Evolutionary conservation across 306 rosid genomes (phyloP).

Genomic region (Inga leiocalycina): DNA sequence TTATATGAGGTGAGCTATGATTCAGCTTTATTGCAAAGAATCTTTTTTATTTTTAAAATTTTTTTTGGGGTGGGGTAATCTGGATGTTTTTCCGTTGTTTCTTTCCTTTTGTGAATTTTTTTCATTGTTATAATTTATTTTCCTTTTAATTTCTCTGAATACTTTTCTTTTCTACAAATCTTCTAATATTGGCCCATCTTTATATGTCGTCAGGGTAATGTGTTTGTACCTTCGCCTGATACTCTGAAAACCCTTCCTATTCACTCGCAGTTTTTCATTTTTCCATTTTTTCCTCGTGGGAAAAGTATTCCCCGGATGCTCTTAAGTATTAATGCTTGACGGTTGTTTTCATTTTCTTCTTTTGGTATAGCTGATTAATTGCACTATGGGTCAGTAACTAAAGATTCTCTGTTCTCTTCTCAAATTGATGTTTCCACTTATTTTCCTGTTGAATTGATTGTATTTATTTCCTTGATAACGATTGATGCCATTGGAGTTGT

Average conservation of each 20-base stretch:
- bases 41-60: background rate
- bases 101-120: background rate
- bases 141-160: background rate
- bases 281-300: background rate
- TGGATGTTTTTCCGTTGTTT: background rate
- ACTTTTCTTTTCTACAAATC: background rate
- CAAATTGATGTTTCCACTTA: conserved; percentile 4
- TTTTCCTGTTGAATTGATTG: conserved; percentile 3
- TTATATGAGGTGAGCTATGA: background rate
- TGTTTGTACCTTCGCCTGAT: conserved; percentile 3
- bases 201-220: background rate
- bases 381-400: background rate
- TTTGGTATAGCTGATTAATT: background rate
- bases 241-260: conserved; percentile 7
- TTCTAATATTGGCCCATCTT: background rate
- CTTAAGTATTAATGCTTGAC: background rate
- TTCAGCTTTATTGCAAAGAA: background rate
- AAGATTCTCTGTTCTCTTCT: background rate
- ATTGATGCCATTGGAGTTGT: conserved; percentile 6
- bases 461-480: background rate
- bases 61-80: background rate
- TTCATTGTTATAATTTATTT: background rate
- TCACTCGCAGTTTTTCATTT: conserved; percentile 3
- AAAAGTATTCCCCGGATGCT: background rate
- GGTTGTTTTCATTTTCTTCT: conserved; percentile 9